Evolutionary conservation across 2,329 filamentous ascomycete species (phyloP), one percentile per base, ranked within the genome.

Genomic region (Orbilia oligospora): DNA sequence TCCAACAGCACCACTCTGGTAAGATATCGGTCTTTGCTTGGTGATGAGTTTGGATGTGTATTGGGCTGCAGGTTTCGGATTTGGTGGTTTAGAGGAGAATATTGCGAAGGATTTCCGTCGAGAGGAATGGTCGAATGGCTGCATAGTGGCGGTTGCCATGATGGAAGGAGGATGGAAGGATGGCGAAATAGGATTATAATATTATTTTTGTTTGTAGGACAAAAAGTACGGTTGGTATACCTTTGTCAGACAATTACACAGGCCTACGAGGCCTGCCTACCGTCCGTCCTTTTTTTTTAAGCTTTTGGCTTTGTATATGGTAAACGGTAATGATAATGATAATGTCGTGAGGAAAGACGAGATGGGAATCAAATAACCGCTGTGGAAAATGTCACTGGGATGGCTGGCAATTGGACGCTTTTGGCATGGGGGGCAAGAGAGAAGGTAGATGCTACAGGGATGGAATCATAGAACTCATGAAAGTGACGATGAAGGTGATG

Each of bases 91-190:
- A 4, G 69, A 79, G 48, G 69, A 79, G 48, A 79, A 79, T 14
- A 79, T 65, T 5, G 55, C 76, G 33, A 79, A 75, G 8, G 76
- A 79, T 33, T 75, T 79, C 58, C 76, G 69, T 44, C 71, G 71
- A 12, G 68, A 72, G 16, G 75, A 49, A n/a, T 68, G 75, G 44
- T 78, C 75, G 63, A 78, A 78, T 20, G 75, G 75, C 30, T 78
- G 75, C 75, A 78, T 78, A 2, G 75, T 72, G 33, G 75, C 75
- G 14, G 75, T 78, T 22, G 75, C 63, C 68, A 68, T 68, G n/a
- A 27, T 66, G 53, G 24, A 63, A 36, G 9, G 22, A 48, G 22
- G 61, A 65, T 48, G 61, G 41, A 65, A 49, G 24, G 44, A 30
- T 41, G 1, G 5, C 8, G 18, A n/a, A 33, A 55, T 12, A 5